Percentiles rank a stretch among this genome's conserved stretches.
phyloP scores from a whole-genome alignment of 306 rosid genomes.

The Cicer judaicum region DNA sequence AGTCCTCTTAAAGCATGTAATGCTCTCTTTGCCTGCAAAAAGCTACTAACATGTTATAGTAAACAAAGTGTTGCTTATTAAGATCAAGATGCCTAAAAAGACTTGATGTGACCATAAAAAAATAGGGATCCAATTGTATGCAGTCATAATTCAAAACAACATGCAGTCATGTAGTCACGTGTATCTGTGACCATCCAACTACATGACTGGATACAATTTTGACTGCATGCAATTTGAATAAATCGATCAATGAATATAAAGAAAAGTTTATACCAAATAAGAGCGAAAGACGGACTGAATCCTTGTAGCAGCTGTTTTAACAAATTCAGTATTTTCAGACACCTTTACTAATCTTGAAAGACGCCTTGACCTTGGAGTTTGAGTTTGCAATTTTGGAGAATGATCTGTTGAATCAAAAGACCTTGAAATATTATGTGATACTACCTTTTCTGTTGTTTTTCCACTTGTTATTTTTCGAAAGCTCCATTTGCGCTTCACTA shows the following conservation, averaged over 20 bases:
- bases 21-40: conserved; percentile 81
- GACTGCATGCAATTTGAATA: too few species aligned
- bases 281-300: conserved; percentile 82
- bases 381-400: conserved; percentile 42
- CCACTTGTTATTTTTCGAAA: conserved; percentile 65
- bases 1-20: conserved; percentile 83
- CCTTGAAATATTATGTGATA: conserved; percentile 52
- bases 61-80: neutral
- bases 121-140: too few species aligned
- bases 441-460: conserved; percentile 50
- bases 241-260: neutral
- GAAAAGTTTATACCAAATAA: conserved; percentile 60
- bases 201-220: too few species aligned
- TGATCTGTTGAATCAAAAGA: conserved; percentile 59
- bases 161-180: too few species aligned
- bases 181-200: too few species aligned
- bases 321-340: conserved; percentile 35
- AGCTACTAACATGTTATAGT: too few species aligned
- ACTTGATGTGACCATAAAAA: neutral
- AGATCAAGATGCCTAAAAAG: conserved; percentile 53
- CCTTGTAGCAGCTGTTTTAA: conserved; percentile 67
- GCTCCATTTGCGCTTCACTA: conserved; percentile 75
- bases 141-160: too few species aligned
- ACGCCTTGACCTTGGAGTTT: conserved; percentile 42
- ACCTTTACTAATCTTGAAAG: conserved; percentile 25